Conservation (phyloP, 192 early-diverging fungal genomes). For the Cladochytrium replicatum region DNA sequence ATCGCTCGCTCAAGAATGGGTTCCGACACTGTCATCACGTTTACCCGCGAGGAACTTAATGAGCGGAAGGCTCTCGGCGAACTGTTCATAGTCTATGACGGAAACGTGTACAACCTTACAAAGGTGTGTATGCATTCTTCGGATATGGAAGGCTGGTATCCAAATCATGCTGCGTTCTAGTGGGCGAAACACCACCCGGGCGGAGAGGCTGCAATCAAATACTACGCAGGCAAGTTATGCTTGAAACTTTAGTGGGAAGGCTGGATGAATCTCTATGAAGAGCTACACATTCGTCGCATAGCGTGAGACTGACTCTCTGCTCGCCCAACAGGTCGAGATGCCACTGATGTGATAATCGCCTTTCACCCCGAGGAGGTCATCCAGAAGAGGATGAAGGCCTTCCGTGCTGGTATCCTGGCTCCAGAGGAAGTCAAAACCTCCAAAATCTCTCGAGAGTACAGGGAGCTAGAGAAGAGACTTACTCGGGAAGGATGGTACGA, state of each 20-base stretch:
- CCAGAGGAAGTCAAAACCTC: slow-evolving; percentile 10
- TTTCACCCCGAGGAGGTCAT: slow-evolving; percentile 80
- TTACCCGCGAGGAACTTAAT: slow-evolving; percentile 4
- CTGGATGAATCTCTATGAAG: slow-evolving; percentile 1
- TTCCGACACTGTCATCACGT: not conserved
- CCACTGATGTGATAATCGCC: slow-evolving; percentile 78
- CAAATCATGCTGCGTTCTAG: slow-evolving; percentile 1
- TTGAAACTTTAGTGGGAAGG: not conserved
- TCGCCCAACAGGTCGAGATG: slow-evolving; percentile 44
- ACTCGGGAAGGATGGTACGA: slow-evolving; percentile 52
- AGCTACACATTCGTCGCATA: not conserved
- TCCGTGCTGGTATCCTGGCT: slow-evolving; percentile 65
- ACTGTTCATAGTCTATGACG: slow-evolving; percentile 70
- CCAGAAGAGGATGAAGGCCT: slow-evolving; percentile 62
- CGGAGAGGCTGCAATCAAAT: slow-evolving; percentile 76
- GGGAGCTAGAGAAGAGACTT: slow-evolving; percentile 56
- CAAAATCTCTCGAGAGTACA: slow-evolving; percentile 40
- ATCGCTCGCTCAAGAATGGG: too few species aligned
- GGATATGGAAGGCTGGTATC: not conserved
- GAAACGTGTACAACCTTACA: slow-evolving; percentile 84
- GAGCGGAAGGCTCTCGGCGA: slow-evolving; percentile 43
- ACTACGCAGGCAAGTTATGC: slow-evolving; percentile 63
- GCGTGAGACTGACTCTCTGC: not conserved
- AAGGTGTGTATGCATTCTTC: slow-evolving; percentile 9
- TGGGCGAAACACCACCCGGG: slow-evolving; percentile 75